Evolutionary conservation across 1,284 basidiomycete genomes (phyloP), one percentile per base, ranked within the genome.

Genomic region (Pseudozyma sp.): DNA sequence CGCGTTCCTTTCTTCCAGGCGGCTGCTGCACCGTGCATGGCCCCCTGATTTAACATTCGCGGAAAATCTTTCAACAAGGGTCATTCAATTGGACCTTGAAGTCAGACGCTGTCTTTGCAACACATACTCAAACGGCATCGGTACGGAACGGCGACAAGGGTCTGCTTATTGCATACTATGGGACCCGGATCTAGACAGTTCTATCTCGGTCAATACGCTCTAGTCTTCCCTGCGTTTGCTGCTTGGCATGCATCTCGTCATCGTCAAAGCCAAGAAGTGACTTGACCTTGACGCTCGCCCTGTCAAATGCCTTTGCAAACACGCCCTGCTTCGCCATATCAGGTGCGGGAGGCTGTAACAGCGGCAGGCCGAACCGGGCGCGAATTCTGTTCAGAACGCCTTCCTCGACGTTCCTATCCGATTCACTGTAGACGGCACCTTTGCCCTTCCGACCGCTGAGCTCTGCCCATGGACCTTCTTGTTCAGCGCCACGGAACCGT

Each of bases 381-480:
- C 67, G 67, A 1, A 75, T 48, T 6, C 59, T 60, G 51, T 75
- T 69, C 46, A 75, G 24, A 7, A 69, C 59, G 17, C 72, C 72
- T 31, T 69, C 63, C 19, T 75, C 72, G 13, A 51, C 48, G 29
- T 69, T 67, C 7, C 72, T 59, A 47, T 75, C 72, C 24, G 60
- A 59, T 13, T 75, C 67, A 40, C 62, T 69, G 57, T 75, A 75
- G 2, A 75, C 72, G 1, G 68, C 64, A 19, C 67, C 67, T 49
- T 67, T 67, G 16, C 63, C 67, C 42, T 62, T 60, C 0, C 60
- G 40, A 11, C 67, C 67, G 39, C 67, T 67, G 11, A 75, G 39
- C 31, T 75, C 68, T 29, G 63, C 67, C 72, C 72, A 75, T 2
- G 68, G 63, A 0, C 72, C 67, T 29, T 75, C 72, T 29, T 69